Percentiles rank a stretch among this genome's conserved stretches.
Conservation (phyloP, 768 basidiomycete species). For the Kwoniella sp. region DNA sequence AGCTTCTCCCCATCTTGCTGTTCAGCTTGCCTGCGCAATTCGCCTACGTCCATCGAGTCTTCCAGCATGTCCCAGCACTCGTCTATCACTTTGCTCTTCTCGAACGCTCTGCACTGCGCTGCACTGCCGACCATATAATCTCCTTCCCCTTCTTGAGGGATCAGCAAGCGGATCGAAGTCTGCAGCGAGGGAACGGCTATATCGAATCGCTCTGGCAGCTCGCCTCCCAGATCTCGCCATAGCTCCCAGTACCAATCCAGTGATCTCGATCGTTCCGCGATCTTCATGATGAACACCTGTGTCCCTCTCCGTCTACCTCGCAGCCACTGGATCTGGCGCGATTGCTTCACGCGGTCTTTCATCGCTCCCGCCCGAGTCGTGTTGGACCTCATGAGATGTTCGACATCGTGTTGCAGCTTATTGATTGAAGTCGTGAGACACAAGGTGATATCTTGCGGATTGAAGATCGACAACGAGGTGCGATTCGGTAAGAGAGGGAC, state of each 20-base stretch:
- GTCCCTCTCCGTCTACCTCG: slow-evolving; percentile 66
- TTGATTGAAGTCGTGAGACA: slow-evolving; percentile 58
- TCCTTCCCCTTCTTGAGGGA: slow-evolving; percentile 62
- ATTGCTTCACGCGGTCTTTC: slow-evolving; percentile 38
- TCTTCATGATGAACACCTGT: slow-evolving; percentile 84
- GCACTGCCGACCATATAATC: slow-evolving; percentile 44
- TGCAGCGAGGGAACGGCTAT: slow-evolving; percentile 71
- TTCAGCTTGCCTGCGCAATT: slow-evolving; percentile 62
- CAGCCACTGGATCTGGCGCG: slow-evolving; percentile 60
- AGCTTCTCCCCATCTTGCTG: slow-evolving; percentile 58
- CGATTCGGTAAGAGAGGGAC: slow-evolving; percentile 69
- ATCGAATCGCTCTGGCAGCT: slow-evolving; percentile 70
- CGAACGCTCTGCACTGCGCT: slow-evolving; percentile 62
- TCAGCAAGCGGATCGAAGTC: slow-evolving; percentile 69
- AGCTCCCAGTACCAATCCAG: slow-evolving; percentile 89
- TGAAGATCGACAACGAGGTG: slow-evolving; percentile 81
- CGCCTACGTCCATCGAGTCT: slow-evolving; percentile 66
- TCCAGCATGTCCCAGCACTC: slow-evolving; percentile 66
- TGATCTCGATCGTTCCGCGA: slow-evolving; percentile 73
- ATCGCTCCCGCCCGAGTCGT: slow-evolving; percentile 45
- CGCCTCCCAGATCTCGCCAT: slow-evolving; percentile 75
- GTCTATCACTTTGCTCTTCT: slow-evolving; percentile 65
- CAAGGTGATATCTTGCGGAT: slow-evolving; percentile 81
- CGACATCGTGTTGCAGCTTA: slow-evolving; percentile 32
- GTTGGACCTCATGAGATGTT: slow-evolving; percentile 22